Evolutionary conservation across 2,329 filamentous ascomycete genomes (phyloP).

Genomic region (Coleophoma eucalyptorum): DNA sequence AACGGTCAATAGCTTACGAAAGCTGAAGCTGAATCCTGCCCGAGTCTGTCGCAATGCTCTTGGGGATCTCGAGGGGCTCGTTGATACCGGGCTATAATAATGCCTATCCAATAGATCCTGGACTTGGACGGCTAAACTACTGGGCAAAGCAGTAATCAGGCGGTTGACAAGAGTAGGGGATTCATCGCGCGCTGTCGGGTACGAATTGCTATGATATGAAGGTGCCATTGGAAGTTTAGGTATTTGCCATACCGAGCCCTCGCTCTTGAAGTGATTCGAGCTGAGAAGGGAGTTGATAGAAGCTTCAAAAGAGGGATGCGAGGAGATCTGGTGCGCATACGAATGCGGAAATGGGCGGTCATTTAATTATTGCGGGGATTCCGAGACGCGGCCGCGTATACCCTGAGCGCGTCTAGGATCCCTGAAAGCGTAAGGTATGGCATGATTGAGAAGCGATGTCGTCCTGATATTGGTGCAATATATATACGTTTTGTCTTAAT

Average conservation of each 20-base stretch:
- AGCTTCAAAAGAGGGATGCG: not conserved
- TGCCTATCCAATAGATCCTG: constrained; percentile 17
- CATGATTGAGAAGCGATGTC: too few species aligned
- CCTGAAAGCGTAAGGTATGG: too few species aligned
- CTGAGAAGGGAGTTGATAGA: not conserved
- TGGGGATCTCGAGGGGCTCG: constrained; percentile 8
- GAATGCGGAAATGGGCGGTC: too few species aligned
- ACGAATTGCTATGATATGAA: constrained; percentile 14
- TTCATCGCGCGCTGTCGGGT: constrained; percentile 19
- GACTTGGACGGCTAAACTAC: constrained; percentile 16
- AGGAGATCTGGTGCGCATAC: not conserved
- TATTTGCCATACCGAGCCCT: constrained; percentile 9
- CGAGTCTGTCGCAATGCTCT: constrained; percentile 10
- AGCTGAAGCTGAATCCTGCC: constrained; percentile 44
- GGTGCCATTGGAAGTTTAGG: constrained; percentile 13
- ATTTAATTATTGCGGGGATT: too few species aligned
- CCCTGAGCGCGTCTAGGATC: too few species aligned
- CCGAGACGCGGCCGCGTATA: too few species aligned
- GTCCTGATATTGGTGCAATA: too few species aligned
- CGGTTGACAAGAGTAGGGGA: constrained; percentile 21
- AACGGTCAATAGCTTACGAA: constrained; percentile 53
- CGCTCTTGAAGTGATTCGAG: too few species aligned
- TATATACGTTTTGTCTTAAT: too few species aligned
- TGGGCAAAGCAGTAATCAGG: constrained; percentile 15
- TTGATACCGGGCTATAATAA: constrained; percentile 9